These are phyloP conservation scores for Anthoceros angustus DNA, from an alignment of 225 moss, liverwort and hornwort genomes.

Conservation along the genomic window DNA sequence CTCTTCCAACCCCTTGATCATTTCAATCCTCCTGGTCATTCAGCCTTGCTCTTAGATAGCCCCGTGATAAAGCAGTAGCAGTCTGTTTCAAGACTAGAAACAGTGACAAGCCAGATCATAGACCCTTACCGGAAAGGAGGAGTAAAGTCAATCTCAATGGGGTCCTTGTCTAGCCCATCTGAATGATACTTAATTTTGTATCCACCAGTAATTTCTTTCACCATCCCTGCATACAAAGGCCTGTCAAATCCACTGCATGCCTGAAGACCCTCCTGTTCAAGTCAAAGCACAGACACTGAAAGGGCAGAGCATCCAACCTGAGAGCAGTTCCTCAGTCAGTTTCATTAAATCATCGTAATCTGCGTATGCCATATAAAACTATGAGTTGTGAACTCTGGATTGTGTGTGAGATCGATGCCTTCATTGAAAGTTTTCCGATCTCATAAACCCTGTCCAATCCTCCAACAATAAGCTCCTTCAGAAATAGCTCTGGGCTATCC, in stretches of 20 bases:
- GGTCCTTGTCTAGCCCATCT: conserved; percentile 54
- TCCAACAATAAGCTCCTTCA: conserved; percentile 81
- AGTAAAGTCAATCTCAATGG: conserved; percentile 78
- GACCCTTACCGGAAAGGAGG: conserved; percentile 60
- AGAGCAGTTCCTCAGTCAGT: conserved; percentile 68
- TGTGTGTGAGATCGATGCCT: conserved; percentile 91
- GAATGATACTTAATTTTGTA: conserved; percentile 71
- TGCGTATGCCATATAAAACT: conserved; percentile 95
- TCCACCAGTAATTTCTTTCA: conserved; percentile 65
- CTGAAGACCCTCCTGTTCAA: neutral
- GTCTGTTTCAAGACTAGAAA: neutral
- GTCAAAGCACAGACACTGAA: neutral
- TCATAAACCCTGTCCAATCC: conserved; percentile 93
- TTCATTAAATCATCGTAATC: conserved; percentile 83
- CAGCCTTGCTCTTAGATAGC: neutral
- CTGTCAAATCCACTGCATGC: neutral
- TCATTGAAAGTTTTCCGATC: conserved; percentile 96
- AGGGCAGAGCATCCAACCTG: conserved; percentile 30
- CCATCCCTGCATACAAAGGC: conserved; percentile 36
- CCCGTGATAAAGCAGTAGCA: neutral
- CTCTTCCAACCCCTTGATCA: conserved; percentile 67
- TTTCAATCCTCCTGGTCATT: conserved; percentile 60
- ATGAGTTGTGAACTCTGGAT: conserved; percentile 94
- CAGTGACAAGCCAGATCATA: neutral
- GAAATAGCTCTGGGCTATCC: conserved; percentile 78